Evolutionary conservation across 225 moss, liverwort and hornwort species (phyloP), one percentile per base, ranked within the genome.

Genomic region (Polytrichum formosum): DNA sequence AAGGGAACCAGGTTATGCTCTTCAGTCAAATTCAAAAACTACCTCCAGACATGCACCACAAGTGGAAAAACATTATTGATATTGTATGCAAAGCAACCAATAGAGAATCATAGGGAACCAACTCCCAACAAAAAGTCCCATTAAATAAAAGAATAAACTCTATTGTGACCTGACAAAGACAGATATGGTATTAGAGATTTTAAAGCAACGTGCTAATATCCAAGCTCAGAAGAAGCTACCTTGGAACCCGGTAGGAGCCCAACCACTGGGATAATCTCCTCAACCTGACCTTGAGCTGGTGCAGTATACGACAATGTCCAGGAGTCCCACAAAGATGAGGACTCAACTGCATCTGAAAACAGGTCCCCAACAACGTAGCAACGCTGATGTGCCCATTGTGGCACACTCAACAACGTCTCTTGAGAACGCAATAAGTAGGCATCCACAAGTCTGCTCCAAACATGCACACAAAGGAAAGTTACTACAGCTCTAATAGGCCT

Each of bases 181-280:
- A 46, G 46, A 46, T 13, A 46, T 46, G 46, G 46, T 46, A 46
- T 13, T 46, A 46, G 46, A 46, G 46, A 46, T 46, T 46, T 16
- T 46, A 0, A 46, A 16, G 46, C 3, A 46, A 46, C 0, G 1
- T 46, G 10, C 46, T 46, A 46, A 46, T 16, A 46, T 46, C 46
- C 13, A 46, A 46, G 46, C 46, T 46, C 46, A 46, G 46, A 13
- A 72, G 61, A 65, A 78, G 25, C 58, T 74, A 92, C 92, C 90
- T 94, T 94, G 54, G 92, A 94, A 58, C 94, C 92, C 72, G 90
- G 94, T 5, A 94, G 87, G 69, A 94, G 83, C 54, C 93, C 91
- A 54, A 94, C 86, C 58, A 90, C 73, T 25, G 86, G 76, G 13
- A 85, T 54, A 30, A 37, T 28, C 29, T 76, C 73, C 28, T 67